Base-by-base conservation (phyloP, 352 stramenopile species). In the Phytophthora podocarpi region DNA sequence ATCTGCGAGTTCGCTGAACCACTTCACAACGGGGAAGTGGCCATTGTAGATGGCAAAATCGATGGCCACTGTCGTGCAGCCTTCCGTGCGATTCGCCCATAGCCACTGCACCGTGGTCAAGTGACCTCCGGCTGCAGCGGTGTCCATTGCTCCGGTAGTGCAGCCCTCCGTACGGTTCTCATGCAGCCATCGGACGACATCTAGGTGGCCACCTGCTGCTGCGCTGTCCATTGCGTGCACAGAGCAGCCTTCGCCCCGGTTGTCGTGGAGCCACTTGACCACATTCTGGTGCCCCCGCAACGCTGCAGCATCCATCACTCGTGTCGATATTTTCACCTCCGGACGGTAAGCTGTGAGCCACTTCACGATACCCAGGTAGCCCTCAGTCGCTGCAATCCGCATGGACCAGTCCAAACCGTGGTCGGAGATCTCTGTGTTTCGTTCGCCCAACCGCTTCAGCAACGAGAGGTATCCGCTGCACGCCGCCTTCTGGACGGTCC, bases 41-140 rank as follows among this genome's bases (percentile, higher is more conserved):
- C 80, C 77, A 41, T 89, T 90, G 73, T 80, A 89, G 21, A 80
- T 75, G 13, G 85, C 85, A 43, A 87, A 88, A 52, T 83, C 74
- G 35, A 87, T 76, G 5, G 80, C 85, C 2, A 88, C 80, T 2
- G 80, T 70, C 7, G 85, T 90, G 60, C 76, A 91, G 21, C 78
- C 82, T 65, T 91, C 80, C 1, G 57, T 72, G 13, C 82, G 76
- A 42, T 89, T 70, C 16, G 57, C 40, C 49, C 82, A 74, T 15
- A 91, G 65, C 67, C 80, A 91, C 28, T 67, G 60, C 21, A 91
- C 71, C 8, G 85, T 72, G 0, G 70, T 51, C 45, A 91, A 68
- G 32, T 84, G 72, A 11, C 82, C 83, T 34, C 77, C 70, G 1
- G 66, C 74, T 0, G 82, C 80, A 13, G 80, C 80, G 23, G 67